Evolutionary conservation across 2,329 filamentous ascomycete genomes (phyloP).

Genomic region (Hymenoscyphus fraxineus): DNA sequence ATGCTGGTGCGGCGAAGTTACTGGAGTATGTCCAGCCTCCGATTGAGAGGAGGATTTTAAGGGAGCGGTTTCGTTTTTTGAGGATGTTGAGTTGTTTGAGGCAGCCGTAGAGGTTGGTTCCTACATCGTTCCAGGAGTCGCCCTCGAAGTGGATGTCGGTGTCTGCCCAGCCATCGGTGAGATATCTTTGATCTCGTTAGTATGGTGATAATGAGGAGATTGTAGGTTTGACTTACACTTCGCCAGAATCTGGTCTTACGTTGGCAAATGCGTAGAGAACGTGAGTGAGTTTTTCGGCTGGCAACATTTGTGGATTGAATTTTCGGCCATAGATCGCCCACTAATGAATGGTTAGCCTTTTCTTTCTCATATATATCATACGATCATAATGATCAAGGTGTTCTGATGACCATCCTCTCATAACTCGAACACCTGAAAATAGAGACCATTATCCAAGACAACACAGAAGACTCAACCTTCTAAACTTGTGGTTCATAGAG

Average conservation of each 20-base stretch:
- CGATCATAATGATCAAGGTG: background rate
- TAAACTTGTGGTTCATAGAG: background rate
- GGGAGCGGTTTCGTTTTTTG: conserved; percentile 74
- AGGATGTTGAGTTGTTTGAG: conserved; percentile 83
- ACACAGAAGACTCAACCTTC: background rate
- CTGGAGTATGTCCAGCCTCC: conserved; percentile 90
- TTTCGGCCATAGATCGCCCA: conserved; percentile 82
- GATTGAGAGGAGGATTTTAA: conserved; percentile 82
- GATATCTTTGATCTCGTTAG: conserved; percentile 34
- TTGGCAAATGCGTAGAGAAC: conserved; percentile 91
- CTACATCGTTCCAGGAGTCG: conserved; percentile 67
- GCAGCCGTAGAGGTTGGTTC: conserved; percentile 82
- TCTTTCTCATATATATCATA: background rate
- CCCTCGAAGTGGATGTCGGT: conserved; percentile 56
- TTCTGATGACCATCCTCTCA: background rate
- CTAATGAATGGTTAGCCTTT: conserved; percentile 2
- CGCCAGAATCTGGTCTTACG: conserved; percentile 71
- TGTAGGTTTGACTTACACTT: conserved; percentile 53
- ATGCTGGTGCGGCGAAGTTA: conserved; percentile 75
- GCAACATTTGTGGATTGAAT: conserved; percentile 80
- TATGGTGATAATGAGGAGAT: background rate
- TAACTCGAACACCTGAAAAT: background rate
- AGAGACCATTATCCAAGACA: background rate
- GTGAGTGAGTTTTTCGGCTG: conserved; percentile 78
- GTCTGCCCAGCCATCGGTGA: conserved; percentile 63